Conservation (phyloP, 257 asterid genomes). For the Cinchona pubescens region DNA sequence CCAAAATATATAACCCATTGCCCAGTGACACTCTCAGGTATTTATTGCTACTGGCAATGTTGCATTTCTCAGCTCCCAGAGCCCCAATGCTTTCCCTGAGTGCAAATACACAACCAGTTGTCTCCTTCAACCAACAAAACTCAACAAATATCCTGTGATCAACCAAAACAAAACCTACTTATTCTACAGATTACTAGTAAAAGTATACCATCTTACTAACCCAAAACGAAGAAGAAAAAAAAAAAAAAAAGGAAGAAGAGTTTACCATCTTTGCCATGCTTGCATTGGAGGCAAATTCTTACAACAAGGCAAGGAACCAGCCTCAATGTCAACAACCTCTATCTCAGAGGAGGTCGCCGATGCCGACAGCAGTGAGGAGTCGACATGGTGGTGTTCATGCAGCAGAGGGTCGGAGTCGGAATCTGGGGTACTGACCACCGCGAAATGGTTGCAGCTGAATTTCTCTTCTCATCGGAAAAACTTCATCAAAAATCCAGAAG, state of each 20-base stretch:
- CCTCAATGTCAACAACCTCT: slow-evolving; percentile 37
- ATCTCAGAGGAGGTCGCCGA: slow-evolving; percentile 29
- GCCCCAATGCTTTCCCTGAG: too few species aligned
- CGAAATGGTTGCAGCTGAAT: slow-evolving; percentile 36
- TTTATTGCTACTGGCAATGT: too few species aligned
- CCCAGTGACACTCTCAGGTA: too few species aligned
- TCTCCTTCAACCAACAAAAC: not conserved
- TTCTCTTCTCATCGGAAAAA: slow-evolving; percentile 30
- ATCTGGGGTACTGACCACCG: slow-evolving; percentile 23
- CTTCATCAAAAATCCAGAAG: not conserved
- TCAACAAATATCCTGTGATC: not conserved
- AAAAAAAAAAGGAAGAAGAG: too few species aligned
- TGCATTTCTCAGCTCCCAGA: too few species aligned
- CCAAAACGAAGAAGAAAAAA: too few species aligned
- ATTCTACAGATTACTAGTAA: not conserved
- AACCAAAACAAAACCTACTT: not conserved
- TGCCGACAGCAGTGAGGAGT: slow-evolving; percentile 9
- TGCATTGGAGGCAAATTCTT: slow-evolving; percentile 54
- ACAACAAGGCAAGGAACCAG: slow-evolving; percentile 46
- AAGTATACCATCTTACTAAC: too few species aligned
- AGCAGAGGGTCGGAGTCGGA: slow-evolving; percentile 54
- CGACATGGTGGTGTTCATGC: slow-evolving; percentile 15
- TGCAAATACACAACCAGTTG: too few species aligned
- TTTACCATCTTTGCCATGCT: slow-evolving; percentile 37
- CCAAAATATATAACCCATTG: too few species aligned